Percentiles rank a stretch among this genome's conserved stretches.
Evolutionary conservation across 2,329 filamentous ascomycete species (phyloP).

Genomic region (Curvularia hawaiiensis): DNA sequence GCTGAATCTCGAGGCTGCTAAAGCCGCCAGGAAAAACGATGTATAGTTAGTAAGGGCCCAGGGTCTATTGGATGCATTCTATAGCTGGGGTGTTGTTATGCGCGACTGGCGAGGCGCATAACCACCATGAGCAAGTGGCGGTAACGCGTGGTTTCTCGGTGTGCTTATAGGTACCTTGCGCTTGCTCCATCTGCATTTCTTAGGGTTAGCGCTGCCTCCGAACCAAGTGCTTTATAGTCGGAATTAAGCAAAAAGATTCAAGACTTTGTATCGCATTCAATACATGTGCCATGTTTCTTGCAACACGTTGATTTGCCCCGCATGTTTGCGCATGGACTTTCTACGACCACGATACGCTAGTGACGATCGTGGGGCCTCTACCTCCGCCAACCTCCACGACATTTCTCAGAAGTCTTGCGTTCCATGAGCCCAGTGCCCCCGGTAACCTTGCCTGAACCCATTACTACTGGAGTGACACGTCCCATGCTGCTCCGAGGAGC

Average conservation of each 20-base stretch:
- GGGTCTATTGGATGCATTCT: conserved; percentile 2
- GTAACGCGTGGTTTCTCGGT: conserved; percentile 20
- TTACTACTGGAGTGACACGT: conserved; percentile 17
- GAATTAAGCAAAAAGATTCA: conserved; percentile 1
- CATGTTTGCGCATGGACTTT: conserved; percentile 18
- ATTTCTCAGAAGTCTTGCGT: conserved; percentile 15
- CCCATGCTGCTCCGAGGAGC: conserved; percentile 46
- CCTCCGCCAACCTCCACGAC: conserved; percentile 16
- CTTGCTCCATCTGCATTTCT: conserved; percentile 8
- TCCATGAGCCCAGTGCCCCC: conserved; percentile 12
- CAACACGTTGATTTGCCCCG: conserved; percentile 10
- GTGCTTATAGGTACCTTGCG: conserved; percentile 4
- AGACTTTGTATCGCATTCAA: background rate
- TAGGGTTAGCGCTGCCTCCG: conserved; percentile 9
- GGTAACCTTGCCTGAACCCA: conserved; percentile 10
- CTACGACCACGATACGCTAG: conserved; percentile 14
- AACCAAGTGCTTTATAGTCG: conserved; percentile 2
- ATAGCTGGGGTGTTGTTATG: background rate
- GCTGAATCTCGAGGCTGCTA: conserved; percentile 52
- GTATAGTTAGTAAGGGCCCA: conserved; percentile 7
- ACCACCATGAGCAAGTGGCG: conserved; percentile 14
- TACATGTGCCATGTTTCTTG: conserved; percentile 4
- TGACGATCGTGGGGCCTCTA: conserved; percentile 18
- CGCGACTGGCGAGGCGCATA: conserved; percentile 9
- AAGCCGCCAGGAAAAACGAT: conserved; percentile 50